Evolutionary conservation across 805 yeast species (phyloP).

Genomic region (Blastobotrys attinorum): DNA sequence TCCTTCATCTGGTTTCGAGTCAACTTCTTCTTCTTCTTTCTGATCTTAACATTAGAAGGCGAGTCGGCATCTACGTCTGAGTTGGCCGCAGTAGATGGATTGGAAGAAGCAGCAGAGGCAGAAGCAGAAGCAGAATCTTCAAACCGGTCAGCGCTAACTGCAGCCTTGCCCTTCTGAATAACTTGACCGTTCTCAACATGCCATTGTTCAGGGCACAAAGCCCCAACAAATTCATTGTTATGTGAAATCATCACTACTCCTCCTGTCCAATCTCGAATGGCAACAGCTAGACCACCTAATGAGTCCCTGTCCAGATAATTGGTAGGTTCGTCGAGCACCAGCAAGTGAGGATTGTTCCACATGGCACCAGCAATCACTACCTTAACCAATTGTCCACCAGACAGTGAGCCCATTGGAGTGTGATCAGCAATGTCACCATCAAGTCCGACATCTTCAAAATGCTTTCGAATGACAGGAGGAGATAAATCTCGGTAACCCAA

Average conservation of each 20-base stretch:
- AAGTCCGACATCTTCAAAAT: constrained; percentile 93
- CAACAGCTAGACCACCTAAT: constrained; percentile 93
- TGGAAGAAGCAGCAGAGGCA: constrained; percentile 40
- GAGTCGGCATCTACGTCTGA: constrained; percentile 61
- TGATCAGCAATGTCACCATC: constrained; percentile 99
- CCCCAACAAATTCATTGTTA: constrained; percentile 94
- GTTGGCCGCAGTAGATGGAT: constrained; percentile 37
- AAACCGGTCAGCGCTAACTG: constrained; percentile 68
- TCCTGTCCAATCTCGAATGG: constrained; percentile 96
- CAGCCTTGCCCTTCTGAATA: constrained; percentile 73
- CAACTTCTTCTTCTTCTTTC: constrained; percentile 89
- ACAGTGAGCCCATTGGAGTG: constrained; percentile 90
- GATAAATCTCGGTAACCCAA: constrained; percentile 91
- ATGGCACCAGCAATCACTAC: constrained; percentile 99
- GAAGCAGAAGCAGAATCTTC: constrained; percentile 58
- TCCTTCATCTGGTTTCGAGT: constrained; percentile 93
- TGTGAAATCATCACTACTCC: constrained; percentile 99
- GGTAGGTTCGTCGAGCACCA: constrained; percentile 97
- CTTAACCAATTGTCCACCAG: constrained; percentile 97
- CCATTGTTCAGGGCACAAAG: constrained; percentile 98
- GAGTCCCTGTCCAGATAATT: constrained; percentile 97
- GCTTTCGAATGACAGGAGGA: constrained; percentile 90
- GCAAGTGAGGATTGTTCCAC: constrained; percentile 98
- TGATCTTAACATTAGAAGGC: constrained; percentile 92
- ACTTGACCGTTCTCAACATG: constrained; percentile 86